Evolutionary conservation across 345 rosid genomes (phyloP), one percentile per base, ranked within the genome.

Genomic region (Bruguiera gymnorhiza): DNA sequence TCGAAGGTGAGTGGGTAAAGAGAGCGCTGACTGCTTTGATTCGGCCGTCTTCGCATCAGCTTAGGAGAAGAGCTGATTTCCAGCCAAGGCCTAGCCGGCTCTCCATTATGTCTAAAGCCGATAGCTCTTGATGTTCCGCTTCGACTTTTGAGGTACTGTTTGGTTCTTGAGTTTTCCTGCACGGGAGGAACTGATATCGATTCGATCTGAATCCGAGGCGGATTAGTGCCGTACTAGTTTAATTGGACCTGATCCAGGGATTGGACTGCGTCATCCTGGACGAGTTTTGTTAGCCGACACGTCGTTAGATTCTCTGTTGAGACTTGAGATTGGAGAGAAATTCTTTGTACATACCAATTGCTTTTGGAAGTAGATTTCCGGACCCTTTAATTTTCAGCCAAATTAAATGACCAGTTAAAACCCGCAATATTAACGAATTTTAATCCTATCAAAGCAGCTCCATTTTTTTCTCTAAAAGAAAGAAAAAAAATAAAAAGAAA

Each of bases 1-100:
- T 93, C 0, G 98, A 93, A 77, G 98, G 98, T 7, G 98, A 93
- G 64, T 88, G 88, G 88, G 87, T 93, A 70, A 86, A 79, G 62
- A 85, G 98, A 82, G 91, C 97, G 21, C 76, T 93, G 69, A 83
- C 97, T 6, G 93, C 95, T 9, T 73, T 93, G 86, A 93, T 93
- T 30, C 75, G 97, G 0, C 98, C 98, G 0, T 93, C 96, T 0
- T 90, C 97, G 4, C 98, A 90, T 65, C 98, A 93, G 58, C 92
- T 87, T 63, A 79, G 65, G 81, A 73, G 98, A 21, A 74, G 88
- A n/a, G 79, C 73, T 1, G 86, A 81, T 0, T 93, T 85, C 82
- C 86, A 86, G 74, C 73, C 96, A 1, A 73, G 89, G 70, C 89
- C 81, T 19, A 93, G 98, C 36, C 81, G 98, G 54, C 86, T 93